Evolutionary conservation across 1,284 basidiomycete genomes (phyloP), one percentile per base, ranked within the genome.

Genomic region (Cutaneotrichosporon sp.): DNA sequence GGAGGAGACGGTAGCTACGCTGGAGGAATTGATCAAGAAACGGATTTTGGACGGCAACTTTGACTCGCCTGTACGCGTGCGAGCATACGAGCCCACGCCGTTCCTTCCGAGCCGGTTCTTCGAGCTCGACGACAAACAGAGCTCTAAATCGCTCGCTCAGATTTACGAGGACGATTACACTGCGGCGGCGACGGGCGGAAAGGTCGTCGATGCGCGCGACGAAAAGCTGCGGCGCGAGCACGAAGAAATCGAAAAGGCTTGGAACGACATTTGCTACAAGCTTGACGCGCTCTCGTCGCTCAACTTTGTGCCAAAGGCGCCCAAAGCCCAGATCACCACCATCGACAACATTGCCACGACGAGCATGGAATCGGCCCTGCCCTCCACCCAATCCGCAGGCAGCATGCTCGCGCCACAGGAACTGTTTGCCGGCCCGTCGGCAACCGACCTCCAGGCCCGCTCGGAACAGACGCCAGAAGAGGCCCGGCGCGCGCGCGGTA

Each of bases 271-370:
- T 38, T 90, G 86, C 60, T 80, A 82, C 56, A 97, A 96, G 73
- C 80, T 98, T 26, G 94, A 98, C 75, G 91, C 93, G 8, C 77
- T 98, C 39, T 89, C 87, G 70, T 97, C 96, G 69, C 86, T 93
- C 3, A 90, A 97, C 76, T 97, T 92, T 72, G 88, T 90, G 5
- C 96, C 96, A 4, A 97, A 97, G 75, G 84, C 93, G 88, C 92
- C 94, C 23, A 97, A 93, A 71, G 86, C 87, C 2, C 82, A 80
- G 0, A 97, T 98, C 66, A 84, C 87, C 7, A 90, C 90, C 0
- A 76, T 97, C 20, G 80, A 87, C 18, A 93, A 97, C 68, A 79
- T 88, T 8, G 83, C 94, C 0, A 85, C 88, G 0, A 81, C 92
- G n/a, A 81, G 84, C 2, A 76, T 97, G 63, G 96, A 98, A 74